A percentile compares a stretch with the other conserved stretches of the same genome.
Evolutionary conservation across 2,329 filamentous ascomycete genomes (phyloP).

Genomic region (Colletotrichum liriopes): DNA sequence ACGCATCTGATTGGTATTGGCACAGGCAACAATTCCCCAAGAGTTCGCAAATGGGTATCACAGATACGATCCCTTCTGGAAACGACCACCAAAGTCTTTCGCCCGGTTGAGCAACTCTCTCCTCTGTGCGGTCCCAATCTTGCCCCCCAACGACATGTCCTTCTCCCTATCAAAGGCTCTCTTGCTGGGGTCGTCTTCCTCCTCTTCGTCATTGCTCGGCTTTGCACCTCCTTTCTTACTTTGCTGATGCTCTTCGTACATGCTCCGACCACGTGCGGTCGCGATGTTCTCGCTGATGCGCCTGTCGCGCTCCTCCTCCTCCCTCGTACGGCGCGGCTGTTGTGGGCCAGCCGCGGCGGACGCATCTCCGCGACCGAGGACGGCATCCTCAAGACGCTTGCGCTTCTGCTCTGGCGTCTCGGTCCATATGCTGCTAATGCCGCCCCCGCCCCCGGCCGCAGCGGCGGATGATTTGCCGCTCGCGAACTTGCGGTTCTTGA

Average conservation of each 20-base stretch:
- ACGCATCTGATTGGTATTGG: background rate
- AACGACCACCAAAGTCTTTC: conserved; percentile 85
- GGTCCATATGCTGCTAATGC: conserved; percentile 83
- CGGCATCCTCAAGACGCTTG: conserved; percentile 83
- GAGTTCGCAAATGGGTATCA: conserved; percentile 49
- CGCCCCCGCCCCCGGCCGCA: conserved; percentile 47
- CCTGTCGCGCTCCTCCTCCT: conserved; percentile 70
- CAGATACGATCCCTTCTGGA: conserved; percentile 81
- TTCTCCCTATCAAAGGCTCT: conserved; percentile 93
- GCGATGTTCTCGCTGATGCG: conserved; percentile 67
- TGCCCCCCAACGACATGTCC: conserved; percentile 86
- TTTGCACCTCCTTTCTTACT: conserved; percentile 50
- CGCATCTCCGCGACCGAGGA: conserved; percentile 77
- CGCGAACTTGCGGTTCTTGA: conserved; percentile 87
- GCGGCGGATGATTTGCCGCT: conserved; percentile 63
- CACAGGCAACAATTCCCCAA: no score
- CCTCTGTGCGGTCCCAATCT: conserved; percentile 80
- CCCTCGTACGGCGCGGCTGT: conserved; percentile 64
- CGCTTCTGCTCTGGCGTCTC: conserved; percentile 93
- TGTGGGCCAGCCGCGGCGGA: conserved; percentile 51
- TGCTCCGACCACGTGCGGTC: conserved; percentile 69
- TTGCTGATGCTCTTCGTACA: conserved; percentile 72
- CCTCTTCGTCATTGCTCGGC: conserved; percentile 64
- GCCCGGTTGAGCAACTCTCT: conserved; percentile 85
- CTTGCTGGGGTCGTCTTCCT: conserved; percentile 92